Base-by-base conservation (phyloP, 2,329 filamentous ascomycete species). In the Neonectria neomacrospora region DNA sequence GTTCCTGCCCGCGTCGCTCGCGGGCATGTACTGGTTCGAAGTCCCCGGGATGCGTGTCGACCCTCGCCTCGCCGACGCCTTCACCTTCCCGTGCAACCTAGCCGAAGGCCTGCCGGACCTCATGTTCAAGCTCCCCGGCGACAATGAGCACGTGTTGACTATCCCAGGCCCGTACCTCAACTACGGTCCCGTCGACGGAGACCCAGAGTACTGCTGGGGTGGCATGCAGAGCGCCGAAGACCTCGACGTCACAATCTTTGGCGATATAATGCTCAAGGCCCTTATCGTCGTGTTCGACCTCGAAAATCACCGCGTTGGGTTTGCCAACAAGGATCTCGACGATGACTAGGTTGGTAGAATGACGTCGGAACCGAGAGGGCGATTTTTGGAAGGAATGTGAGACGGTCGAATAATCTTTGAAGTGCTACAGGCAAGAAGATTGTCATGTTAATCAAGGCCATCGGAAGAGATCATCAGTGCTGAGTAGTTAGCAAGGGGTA, bases 251-350 rank as follows among this genome's bases (percentile, higher is more conserved):
- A 87, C 84, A 59, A 93, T 96, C 73, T 86, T 94, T 59, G 93
- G 93, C 10, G 91, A 94, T 64, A 83, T 91, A 59, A 92, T 94
- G 80, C 84, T 96, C 69, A 96, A 96, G 86, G 86, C 86, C 58
- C 82, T 91, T 66, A 94, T 91, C 74, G 88, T 90, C 30, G 87
- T 93, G 51, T 93, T 93, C 76, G 90, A 93, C 52, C 67, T 84
- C 11, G 78, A 81, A 52, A 74, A 70, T 14, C 72, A 75, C 14
- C 73, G 69, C 16, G 71, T 80, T 26, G 82, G 82, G 1, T 80
- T 85, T 63, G 82, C 81, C 51, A 78, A 78, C 64, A 85, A 85
- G 76, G 60, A 70, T 12, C 71, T 83, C 39, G 59, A 72, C 64
- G 47, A 34, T 62, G 48, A 54, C n/a, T 54, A 47, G 50, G 18